These are phyloP conservation scores for Stephanodiscus minutulus DNA, from an alignment of 108 stramenopile species.

Conservation along the genomic window DNA sequence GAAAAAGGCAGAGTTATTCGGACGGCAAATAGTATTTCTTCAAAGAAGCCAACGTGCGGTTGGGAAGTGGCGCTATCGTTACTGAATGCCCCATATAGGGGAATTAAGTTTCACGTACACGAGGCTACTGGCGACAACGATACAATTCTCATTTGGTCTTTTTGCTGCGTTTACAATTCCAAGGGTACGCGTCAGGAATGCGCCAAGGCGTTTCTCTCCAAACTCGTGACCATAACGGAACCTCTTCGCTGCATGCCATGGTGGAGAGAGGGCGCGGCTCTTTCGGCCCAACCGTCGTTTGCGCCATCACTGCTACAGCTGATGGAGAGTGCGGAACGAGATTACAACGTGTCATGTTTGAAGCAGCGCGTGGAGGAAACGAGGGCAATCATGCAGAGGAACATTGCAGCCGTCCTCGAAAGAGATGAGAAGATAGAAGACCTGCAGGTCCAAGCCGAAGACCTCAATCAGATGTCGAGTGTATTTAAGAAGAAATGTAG, in stretches of 20 bases:
- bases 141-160: constrained; percentile 55
- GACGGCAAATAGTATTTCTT: constrained; percentile 50
- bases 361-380: constrained; percentile 52
- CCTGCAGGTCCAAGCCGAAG: constrained; percentile 45
- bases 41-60: constrained; percentile 65
- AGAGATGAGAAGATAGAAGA: constrained; percentile 58
- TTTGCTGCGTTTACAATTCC: constrained; percentile 61
- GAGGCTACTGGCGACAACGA: constrained; percentile 30
- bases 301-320: constrained; percentile 67
- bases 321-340: constrained; percentile 64
- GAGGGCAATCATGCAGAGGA: constrained; percentile 64
- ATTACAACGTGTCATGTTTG: constrained; percentile 52
- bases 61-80: constrained; percentile 55
- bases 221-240: constrained; percentile 64
- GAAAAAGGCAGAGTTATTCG: constrained; percentile 42
- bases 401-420: constrained; percentile 61
- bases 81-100: constrained; percentile 21
- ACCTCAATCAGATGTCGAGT: constrained; percentile 54
- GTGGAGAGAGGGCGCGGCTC: constrained; percentile 47
- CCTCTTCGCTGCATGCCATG: constrained; percentile 51
- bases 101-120: constrained; percentile 70
- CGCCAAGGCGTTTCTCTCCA: constrained; percentile 65
- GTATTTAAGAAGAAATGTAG: constrained; percentile 65
- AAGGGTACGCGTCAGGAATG: constrained; percentile 27
- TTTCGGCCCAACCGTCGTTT: constrained; percentile 64